These are phyloP conservation scores for Capsicum baccatum DNA, from an alignment of 257 asterid genomes.

Conservation along the genomic window DNA sequence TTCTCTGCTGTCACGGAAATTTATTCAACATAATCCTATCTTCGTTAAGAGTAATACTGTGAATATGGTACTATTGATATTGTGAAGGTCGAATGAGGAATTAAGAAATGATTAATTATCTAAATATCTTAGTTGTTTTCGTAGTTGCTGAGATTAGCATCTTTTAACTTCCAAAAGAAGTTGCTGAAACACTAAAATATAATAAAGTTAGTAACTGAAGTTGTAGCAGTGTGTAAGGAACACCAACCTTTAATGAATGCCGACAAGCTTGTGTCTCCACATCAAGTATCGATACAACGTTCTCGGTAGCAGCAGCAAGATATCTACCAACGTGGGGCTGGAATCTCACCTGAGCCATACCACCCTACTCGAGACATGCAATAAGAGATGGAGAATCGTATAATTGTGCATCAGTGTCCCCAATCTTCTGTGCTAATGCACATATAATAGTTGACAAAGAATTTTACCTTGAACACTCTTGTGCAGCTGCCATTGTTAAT, in stretches of 20 bases:
- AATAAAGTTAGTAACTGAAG: slow-evolving; percentile 2
- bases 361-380: slow-evolving; percentile 67
- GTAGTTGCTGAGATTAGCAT: slow-evolving; percentile 5
- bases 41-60: neutral
- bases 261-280: slow-evolving; percentile 78
- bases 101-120: neutral
- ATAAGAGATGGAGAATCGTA: slow-evolving; percentile 18
- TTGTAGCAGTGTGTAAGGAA: neutral
- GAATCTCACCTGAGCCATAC: slow-evolving; percentile 84
- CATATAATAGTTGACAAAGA: neutral
- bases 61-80: neutral
- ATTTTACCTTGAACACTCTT: slow-evolving; percentile 73
- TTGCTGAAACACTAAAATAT: neutral
- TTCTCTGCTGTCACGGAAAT: slow-evolving; percentile 5
- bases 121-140: neutral
- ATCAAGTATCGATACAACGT: slow-evolving; percentile 83
- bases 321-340: slow-evolving; percentile 90
- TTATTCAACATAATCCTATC: neutral
- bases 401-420: slow-evolving; percentile 21
- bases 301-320: slow-evolving; percentile 96
- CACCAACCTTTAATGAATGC: slow-evolving; percentile 78
- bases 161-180: neutral
- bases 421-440: neutral
- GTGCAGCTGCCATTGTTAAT: slow-evolving; percentile 73
- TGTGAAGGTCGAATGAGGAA: neutral